Percentiles rank a stretch among this genome's conserved stretches.
Evolutionary conservation across 345 rosid species (phyloP).

Genomic region (Sonneratia alba): DNA sequence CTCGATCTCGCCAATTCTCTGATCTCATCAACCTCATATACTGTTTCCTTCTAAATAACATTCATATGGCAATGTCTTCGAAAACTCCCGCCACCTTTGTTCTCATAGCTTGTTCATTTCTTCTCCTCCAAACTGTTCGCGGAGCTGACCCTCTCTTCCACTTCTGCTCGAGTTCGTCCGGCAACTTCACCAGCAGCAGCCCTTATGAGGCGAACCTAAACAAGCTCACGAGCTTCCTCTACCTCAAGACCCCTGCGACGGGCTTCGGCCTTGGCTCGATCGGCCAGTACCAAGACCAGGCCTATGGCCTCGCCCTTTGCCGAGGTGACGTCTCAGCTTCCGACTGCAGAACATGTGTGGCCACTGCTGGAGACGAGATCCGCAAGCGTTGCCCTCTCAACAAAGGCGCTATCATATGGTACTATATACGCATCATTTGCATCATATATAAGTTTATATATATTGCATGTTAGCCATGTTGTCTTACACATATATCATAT

Average conservation of each 20-base stretch:
- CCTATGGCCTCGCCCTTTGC: slow-evolving; percentile 29
- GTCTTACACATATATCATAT: neutral
- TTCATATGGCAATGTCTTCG: slow-evolving; percentile 15
- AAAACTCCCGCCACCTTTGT: slow-evolving; percentile 1
- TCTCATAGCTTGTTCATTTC: slow-evolving; percentile 11
- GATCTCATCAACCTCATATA: too few species aligned
- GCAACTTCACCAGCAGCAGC: slow-evolving; percentile 20
- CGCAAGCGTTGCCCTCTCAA: slow-evolving; percentile 23
- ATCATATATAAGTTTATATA: neutral
- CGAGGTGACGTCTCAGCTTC: slow-evolving; percentile 24
- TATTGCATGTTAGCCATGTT: neutral
- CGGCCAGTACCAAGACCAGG: slow-evolving; percentile 16
- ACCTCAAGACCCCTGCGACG: slow-evolving; percentile 12
- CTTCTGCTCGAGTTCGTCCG: slow-evolving; percentile 25
- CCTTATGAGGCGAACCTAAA: slow-evolving; percentile 27
- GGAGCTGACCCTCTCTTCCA: slow-evolving; percentile 28
- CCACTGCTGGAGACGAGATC: slow-evolving; percentile 17
- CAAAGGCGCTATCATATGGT: slow-evolving; percentile 35
- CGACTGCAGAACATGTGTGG: slow-evolving; percentile 31
- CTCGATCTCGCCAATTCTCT: too few species aligned
- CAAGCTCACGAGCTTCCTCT: slow-evolving; percentile 18
- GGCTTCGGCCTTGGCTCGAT: slow-evolving; percentile 21
- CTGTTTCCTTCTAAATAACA: neutral
- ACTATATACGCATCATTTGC: neutral
- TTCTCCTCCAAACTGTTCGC: slow-evolving; percentile 20